phyloP scores from a whole-genome alignment of 768 basidiomycete species.

The Boletellus emodensis region DNA sequence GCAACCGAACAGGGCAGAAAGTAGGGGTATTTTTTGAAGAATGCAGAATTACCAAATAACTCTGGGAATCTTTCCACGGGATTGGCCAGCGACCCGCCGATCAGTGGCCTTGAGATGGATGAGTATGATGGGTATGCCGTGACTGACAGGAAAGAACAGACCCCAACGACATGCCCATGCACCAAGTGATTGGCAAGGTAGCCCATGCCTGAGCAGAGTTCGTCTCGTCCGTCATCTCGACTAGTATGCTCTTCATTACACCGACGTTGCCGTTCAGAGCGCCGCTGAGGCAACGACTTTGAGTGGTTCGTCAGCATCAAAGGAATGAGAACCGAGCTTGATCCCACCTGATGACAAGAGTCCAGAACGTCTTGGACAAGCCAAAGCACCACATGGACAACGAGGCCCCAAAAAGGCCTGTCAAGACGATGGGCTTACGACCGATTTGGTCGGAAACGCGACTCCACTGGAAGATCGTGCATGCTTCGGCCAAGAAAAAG shows the following conservation, averaged over 20 bases:
- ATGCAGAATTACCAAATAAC: conserved; percentile 50
- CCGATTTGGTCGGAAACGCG: conserved; percentile 47
- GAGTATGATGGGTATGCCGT: neutral
- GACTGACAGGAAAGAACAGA: conserved; percentile 19
- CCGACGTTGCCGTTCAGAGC: conserved; percentile 56
- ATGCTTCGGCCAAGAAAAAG: conserved; percentile 47
- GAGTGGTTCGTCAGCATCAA: neutral
- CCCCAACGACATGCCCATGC: conserved; percentile 40
- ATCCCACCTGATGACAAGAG: conserved; percentile 37
- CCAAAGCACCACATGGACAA: conserved; percentile 48
- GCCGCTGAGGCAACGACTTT: conserved; percentile 45
- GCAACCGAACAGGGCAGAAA: conserved; percentile 67
- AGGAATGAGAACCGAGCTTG: neutral
- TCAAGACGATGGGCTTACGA: conserved; percentile 46
- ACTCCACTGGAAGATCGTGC: conserved; percentile 48
- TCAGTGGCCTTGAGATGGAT: conserved; percentile 47
- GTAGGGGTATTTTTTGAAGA: conserved; percentile 67
- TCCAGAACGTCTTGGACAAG: conserved; percentile 44
- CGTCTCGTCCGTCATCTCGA: conserved; percentile 39
- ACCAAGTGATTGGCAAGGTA: conserved; percentile 52
- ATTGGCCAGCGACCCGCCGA: conserved; percentile 61
- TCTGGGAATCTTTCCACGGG: conserved; percentile 65
- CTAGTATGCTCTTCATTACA: conserved; percentile 44
- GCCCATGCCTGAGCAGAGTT: conserved; percentile 44
- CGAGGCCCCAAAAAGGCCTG: conserved; percentile 42